Evolutionary conservation across 352 stramenopile species (phyloP).

Genomic region (Phytophthora ramorum): DNA sequence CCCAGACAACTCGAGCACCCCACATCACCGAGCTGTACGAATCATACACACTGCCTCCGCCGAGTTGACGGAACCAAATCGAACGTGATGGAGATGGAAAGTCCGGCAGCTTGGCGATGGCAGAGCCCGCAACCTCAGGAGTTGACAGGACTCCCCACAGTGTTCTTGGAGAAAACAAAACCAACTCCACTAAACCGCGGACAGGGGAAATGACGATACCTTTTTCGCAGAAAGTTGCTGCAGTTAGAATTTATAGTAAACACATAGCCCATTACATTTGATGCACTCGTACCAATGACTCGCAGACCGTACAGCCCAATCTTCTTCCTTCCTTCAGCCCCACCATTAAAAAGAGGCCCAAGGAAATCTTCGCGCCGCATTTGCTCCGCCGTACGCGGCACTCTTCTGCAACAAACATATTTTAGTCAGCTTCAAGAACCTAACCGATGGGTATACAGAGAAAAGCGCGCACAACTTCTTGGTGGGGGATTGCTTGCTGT

Average conservation of each 20-base stretch:
- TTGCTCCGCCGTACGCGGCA: conserved; percentile 46
- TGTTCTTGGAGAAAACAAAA: conserved; percentile 57
- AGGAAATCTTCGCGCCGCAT: conserved; percentile 71
- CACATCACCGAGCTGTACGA: conserved; percentile 54
- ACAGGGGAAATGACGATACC: conserved; percentile 65
- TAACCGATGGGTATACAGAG: neutral
- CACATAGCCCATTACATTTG: neutral
- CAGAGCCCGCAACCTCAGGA: conserved; percentile 32
- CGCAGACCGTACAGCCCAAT: conserved; percentile 64
- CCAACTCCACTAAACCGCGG: conserved; percentile 52
- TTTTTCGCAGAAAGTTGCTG: conserved; percentile 10
- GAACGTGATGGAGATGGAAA: conserved; percentile 35
- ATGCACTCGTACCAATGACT: conserved; percentile 42
- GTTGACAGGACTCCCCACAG: conserved; percentile 49
- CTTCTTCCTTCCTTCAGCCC: conserved; percentile 55
- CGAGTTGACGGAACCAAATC: conserved; percentile 71
- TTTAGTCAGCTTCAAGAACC: conserved; percentile 9
- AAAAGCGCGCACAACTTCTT: conserved; percentile 62
- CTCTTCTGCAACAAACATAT: conserved; percentile 37
- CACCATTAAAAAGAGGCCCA: conserved; percentile 69
- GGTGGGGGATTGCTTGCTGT: conserved; percentile 31
- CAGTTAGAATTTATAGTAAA: neutral
- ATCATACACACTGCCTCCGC: conserved; percentile 54
- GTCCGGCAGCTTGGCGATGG: conserved; percentile 46
- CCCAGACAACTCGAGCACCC: conserved; percentile 66